Conservation (phyloP, 805 yeast genomes). For the Kodamaea nitidulidarum region DNA sequence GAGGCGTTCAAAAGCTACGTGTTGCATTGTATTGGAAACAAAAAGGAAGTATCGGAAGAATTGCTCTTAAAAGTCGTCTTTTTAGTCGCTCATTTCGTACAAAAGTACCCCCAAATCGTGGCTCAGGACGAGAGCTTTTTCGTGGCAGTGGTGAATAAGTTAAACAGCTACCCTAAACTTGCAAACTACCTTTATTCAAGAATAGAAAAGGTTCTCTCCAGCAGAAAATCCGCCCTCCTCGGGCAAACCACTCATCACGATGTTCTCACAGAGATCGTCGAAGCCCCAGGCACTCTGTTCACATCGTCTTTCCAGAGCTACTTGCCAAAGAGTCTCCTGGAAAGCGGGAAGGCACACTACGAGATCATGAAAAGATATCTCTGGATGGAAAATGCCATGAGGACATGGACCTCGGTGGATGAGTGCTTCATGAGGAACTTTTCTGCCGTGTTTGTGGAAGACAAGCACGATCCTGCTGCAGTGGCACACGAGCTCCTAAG, state of each 20-base stretch:
- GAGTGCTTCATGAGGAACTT: slow-evolving; percentile 13
- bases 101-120: not conserved
- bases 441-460: slow-evolving; percentile 4
- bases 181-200: not conserved
- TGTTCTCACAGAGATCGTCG: not conserved
- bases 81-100: slow-evolving; percentile 8
- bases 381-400: slow-evolving; percentile 26
- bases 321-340: slow-evolving; percentile 2
- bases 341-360: slow-evolving; percentile 4
- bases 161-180: not conserved
- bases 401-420: slow-evolving; percentile 19
- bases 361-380: slow-evolving; percentile 20
- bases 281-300: not conserved
- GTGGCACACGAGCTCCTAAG: slow-evolving; percentile 16
- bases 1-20: slow-evolving; percentile 14
- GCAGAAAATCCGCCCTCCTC: not conserved
- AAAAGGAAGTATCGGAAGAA: not conserved
- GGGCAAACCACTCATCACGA: not conserved
- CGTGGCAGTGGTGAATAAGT: slow-evolving; percentile 1
- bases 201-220: not conserved
- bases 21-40: not conserved
- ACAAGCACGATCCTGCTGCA: slow-evolving; percentile 6
- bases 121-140: slow-evolving; percentile 2
- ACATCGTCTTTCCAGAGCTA: slow-evolving; percentile 3
- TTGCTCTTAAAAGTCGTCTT: not conserved